These are phyloP conservation scores for Marasmius fiardii DNA, from an alignment of 1,284 basidiomycete genomes.

Conservation along the genomic window DNA sequence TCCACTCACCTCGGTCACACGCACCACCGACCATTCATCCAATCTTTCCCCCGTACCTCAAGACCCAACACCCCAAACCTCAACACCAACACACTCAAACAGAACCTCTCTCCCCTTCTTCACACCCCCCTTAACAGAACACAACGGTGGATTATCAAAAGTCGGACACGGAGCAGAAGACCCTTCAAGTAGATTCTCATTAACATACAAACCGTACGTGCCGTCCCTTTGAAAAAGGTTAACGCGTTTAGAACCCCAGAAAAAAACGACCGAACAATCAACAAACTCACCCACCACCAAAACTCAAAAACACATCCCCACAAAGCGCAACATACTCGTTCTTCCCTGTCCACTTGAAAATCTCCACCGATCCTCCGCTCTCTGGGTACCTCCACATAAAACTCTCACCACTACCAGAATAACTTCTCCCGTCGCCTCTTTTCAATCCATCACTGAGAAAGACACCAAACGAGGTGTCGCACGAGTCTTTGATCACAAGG, in stretches of 20 bases:
- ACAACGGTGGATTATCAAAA: constrained; percentile 86
- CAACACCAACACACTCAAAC: constrained; percentile 85
- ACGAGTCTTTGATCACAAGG: constrained; percentile 57
- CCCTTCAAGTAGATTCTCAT: constrained; percentile 78
- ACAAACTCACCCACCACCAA: constrained; percentile 81
- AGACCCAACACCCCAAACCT: constrained; percentile 76
- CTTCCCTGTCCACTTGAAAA: constrained; percentile 86
- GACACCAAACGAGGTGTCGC: constrained; percentile 70
- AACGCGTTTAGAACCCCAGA: neutral
- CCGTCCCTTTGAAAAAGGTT: constrained; percentile 57
- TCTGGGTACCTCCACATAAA: constrained; percentile 69
- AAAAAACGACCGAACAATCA: neutral
- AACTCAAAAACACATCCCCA: constrained; percentile 76
- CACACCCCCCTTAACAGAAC: constrained; percentile 36
- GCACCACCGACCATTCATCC: no score
- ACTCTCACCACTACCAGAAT: constrained; percentile 87
- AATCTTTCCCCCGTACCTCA: no score
- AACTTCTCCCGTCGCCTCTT: constrained; percentile 56
- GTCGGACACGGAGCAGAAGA: constrained; percentile 84
- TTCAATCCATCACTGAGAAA: constrained; percentile 77
- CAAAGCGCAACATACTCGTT: constrained; percentile 92
- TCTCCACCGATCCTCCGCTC: constrained; percentile 31
- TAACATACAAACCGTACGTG: constrained; percentile 88
- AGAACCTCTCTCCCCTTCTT: constrained; percentile 46
- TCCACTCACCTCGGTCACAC: no score